A percentile compares a stretch with the other conserved stretches of the same genome.
Evolutionary conservation across 768 basidiomycete genomes (phyloP).

Genomic region (Lactarius quietus): DNA sequence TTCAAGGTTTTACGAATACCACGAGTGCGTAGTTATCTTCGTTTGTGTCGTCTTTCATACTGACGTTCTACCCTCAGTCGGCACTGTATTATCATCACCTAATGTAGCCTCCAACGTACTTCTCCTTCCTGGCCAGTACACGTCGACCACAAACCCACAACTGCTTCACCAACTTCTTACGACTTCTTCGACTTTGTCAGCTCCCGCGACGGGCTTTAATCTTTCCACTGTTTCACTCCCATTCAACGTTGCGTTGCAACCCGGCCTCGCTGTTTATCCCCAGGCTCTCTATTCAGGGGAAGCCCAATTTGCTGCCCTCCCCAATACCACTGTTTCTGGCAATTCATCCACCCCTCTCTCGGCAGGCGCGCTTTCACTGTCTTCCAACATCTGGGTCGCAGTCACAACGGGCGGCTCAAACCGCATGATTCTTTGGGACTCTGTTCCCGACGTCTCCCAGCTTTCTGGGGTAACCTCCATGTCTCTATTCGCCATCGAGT

Average conservation of each 20-base stretch:
- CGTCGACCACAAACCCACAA: conserved; percentile 65
- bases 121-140: conserved; percentile 76
- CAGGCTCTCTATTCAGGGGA: conserved; percentile 62
- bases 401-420: conserved; percentile 51
- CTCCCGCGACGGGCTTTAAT: conserved; percentile 63
- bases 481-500: conserved; percentile 68
- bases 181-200: conserved; percentile 55
- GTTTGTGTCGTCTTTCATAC: neutral
- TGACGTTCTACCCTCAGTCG: conserved; percentile 47
- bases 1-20: conserved; percentile 72
- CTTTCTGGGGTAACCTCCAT: conserved; percentile 53
- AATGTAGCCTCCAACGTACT: conserved; percentile 52
- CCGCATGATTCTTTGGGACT: conserved; percentile 74
- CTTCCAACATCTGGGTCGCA: conserved; percentile 65
- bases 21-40: conserved; percentile 48
- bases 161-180: conserved; percentile 66
- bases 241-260: conserved; percentile 60
- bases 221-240: conserved; percentile 55
- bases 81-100: conserved; percentile 57
- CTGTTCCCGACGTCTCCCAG: conserved; percentile 70
- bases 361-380: conserved; percentile 62
- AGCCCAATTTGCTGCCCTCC: conserved; percentile 54
- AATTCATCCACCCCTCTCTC: conserved; percentile 39
- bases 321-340: conserved; percentile 46
- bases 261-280: conserved; percentile 67